Evolutionary conservation across 495 filamentous ascomycete species (phyloP).

Genomic region (Hypoxylon fuscum): DNA sequence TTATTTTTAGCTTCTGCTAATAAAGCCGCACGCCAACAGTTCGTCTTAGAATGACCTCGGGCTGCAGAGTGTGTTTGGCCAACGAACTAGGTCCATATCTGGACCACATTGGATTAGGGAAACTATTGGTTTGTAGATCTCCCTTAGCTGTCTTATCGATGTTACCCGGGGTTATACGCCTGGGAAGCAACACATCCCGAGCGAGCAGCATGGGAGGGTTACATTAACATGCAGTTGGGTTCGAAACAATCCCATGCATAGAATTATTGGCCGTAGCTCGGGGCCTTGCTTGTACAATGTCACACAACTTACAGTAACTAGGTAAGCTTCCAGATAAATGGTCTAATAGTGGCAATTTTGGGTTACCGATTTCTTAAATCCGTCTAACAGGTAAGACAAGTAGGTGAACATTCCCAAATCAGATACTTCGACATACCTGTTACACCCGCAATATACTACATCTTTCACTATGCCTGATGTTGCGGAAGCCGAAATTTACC

Average conservation of each 20-base stretch:
- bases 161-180: not conserved
- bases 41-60: not conserved
- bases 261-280: conserved; percentile 3
- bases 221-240: conserved; percentile 6
- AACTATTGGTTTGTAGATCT: not conserved
- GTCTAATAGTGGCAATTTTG: not conserved
- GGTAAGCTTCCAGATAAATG: not conserved
- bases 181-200: not conserved
- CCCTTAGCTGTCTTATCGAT: not conserved
- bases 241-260: not conserved
- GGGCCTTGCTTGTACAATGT: not conserved
- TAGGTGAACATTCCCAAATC: not conserved
- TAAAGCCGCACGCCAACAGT: not conserved
- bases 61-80: not conserved
- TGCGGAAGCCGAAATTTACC: conserved; percentile 21
- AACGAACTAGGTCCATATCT: not conserved
- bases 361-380: not conserved
- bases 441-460: not conserved
- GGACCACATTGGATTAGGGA: not conserved
- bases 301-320: not conserved
- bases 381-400: not conserved
- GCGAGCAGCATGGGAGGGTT: not conserved
- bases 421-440: not conserved
- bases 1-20: not conserved
- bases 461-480: conserved; percentile 17